Evolutionary conservation across 2,329 filamentous ascomycete species (phyloP).

Genomic region (Alternaria ethzedia): DNA sequence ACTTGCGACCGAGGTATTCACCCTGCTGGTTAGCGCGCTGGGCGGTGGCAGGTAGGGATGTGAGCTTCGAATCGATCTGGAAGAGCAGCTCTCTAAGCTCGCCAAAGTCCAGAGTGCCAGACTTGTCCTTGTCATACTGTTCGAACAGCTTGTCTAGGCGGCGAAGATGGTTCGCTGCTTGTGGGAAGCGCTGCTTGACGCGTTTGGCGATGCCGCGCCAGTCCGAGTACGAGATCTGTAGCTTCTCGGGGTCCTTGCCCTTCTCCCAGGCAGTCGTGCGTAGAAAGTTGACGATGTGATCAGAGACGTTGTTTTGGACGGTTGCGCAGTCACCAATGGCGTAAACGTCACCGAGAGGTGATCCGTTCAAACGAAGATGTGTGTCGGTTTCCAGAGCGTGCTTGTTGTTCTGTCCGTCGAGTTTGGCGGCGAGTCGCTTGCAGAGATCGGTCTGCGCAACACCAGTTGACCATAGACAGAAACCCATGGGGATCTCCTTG

Average conservation of each 20-base stretch:
- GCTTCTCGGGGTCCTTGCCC: conserved; percentile 85
- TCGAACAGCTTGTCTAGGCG: conserved; percentile 90
- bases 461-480: conserved; percentile 97
- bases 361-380: conserved; percentile 85
- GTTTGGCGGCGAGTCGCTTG: conserved; percentile 76
- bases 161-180: conserved; percentile 84
- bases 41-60: conserved; percentile 90
- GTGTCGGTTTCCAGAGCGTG: conserved; percentile 95
- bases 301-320: conserved; percentile 95
- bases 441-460: conserved; percentile 85
- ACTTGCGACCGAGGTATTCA: conserved; percentile 87
- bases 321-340: conserved; percentile 96
- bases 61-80: conserved; percentile 94
- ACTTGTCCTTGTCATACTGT: conserved; percentile 91
- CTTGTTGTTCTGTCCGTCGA: conserved; percentile 81
- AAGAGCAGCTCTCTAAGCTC: conserved; percentile 87
- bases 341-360: conserved; percentile 93
- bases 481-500: conserved; percentile 94
- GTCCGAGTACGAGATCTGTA: conserved; percentile 84
- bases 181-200: conserved; percentile 88
- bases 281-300: conserved; percentile 88
- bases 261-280: conserved; percentile 90
- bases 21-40: conserved; percentile 97
- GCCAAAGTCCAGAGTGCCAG: conserved; percentile 90
- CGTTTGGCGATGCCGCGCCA: conserved; percentile 85